These are phyloP conservation scores for Remersonia thermophila DNA, from an alignment of 2,329 filamentous ascomycete species.

Conservation along the genomic window DNA sequence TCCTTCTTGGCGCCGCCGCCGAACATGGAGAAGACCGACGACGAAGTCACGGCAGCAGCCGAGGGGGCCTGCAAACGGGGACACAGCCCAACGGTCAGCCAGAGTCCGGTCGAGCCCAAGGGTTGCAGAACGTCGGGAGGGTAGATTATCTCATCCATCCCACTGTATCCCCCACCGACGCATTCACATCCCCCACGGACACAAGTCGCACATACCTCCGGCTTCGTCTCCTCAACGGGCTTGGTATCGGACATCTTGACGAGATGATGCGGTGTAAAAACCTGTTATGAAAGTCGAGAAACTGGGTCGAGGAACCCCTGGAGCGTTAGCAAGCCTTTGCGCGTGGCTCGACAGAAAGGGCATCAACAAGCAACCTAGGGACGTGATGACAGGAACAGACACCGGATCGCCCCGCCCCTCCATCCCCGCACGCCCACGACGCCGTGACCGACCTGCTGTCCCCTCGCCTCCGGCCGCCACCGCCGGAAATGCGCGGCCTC, in stretches of 20 bases:
- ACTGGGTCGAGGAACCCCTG: neutral
- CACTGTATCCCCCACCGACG: neutral
- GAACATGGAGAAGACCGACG: conserved; percentile 93
- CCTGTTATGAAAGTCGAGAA: too few relatives aligned
- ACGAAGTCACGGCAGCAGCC: conserved; percentile 33
- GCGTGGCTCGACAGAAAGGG: too few relatives aligned
- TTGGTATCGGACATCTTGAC: conserved; percentile 18
- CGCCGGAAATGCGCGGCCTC: too few relatives aligned
- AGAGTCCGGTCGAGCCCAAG: neutral
- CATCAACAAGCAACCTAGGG: too few relatives aligned
- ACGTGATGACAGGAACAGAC: too few relatives aligned
- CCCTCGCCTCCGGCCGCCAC: too few relatives aligned
- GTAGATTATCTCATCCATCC: too few relatives aligned
- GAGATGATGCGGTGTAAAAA: conserved; percentile 19
- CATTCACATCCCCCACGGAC: neutral
- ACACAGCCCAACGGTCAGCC: conserved; percentile 3
- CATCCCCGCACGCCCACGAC: too few relatives aligned
- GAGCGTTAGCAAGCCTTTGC: too few relatives aligned
- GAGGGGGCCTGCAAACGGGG: conserved; percentile 4
- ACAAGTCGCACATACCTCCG: conserved; percentile 13
- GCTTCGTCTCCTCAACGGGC: conserved; percentile 22
- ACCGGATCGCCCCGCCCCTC: too few relatives aligned
- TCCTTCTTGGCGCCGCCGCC: conserved; percentile 95
- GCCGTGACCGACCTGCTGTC: too few relatives aligned
- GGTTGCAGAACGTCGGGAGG: too few relatives aligned